These are phyloP conservation scores for Yarrowia sp. DNA, from an alignment of 805 yeast species.

Conservation along the genomic window DNA sequence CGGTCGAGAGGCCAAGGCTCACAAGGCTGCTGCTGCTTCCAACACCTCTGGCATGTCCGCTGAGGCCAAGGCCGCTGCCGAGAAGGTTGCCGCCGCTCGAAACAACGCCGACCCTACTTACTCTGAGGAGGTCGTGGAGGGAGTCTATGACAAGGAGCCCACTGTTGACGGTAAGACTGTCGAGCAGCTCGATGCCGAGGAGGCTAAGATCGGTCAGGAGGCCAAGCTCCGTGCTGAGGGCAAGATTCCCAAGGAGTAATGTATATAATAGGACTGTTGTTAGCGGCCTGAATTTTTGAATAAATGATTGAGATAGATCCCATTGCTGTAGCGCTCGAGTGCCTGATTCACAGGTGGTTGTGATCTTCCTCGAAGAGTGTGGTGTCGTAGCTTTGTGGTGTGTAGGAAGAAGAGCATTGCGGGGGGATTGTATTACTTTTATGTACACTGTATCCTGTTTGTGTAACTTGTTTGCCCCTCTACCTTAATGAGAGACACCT, in stretches of 20 bases:
- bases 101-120: conserved; percentile 7
- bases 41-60: neutral
- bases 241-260: conserved; percentile 18
- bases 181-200: conserved; percentile 17
- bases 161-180: conserved; percentile 21
- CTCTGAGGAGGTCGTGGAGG: conserved; percentile 17
- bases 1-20: neutral
- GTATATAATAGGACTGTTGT: conserved; percentile 4
- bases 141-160: conserved; percentile 13
- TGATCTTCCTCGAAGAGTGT: neutral
- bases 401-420: too few species aligned
- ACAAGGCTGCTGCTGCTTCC: neutral
- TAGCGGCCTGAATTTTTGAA: neutral
- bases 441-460: too few species aligned
- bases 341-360: too few species aligned
- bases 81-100: conserved; percentile 17
- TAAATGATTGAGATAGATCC: neutral
- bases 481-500: too few species aligned
- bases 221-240: conserved; percentile 21
- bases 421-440: too few species aligned
- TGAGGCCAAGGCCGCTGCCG: conserved; percentile 17
- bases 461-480: too few species aligned
- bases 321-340: too few species aligned
- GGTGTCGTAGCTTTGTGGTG: neutral
- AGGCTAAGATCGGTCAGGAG: neutral